These are phyloP conservation scores for Cercophora newfieldiana DNA, from an alignment of 495 filamentous ascomycete genomes.

Conservation along the genomic window DNA sequence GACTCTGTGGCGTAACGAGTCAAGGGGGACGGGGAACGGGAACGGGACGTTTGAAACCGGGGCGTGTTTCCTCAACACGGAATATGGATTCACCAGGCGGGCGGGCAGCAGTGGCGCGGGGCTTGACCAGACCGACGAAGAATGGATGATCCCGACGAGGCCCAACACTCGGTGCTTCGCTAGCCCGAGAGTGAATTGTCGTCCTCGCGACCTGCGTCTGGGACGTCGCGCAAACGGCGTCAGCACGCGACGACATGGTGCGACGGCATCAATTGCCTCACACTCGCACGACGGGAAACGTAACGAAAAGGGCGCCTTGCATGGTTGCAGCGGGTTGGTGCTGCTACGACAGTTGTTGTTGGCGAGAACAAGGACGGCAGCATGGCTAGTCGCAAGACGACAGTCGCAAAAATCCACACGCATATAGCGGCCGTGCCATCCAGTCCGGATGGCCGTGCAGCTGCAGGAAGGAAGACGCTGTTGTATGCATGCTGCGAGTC, in stretches of 20 bases:
- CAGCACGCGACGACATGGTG: background rate
- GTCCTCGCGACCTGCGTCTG: background rate
- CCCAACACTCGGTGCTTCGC: conserved; percentile 6
- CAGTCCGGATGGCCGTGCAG: background rate
- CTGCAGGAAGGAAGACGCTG: background rate
- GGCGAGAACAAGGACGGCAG: background rate
- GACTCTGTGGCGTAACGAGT: conserved; percentile 7
- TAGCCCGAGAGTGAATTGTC: conserved; percentile 3
- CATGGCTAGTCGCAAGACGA: background rate
- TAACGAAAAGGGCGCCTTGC: conserved; percentile 12
- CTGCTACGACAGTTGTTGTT: background rate
- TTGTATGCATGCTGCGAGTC: background rate
- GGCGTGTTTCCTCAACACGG: conserved; percentile 15
- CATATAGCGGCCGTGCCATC: background rate
- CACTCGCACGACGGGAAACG: background rate
- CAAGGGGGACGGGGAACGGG: background rate
- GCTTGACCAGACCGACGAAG: conserved; percentile 1
- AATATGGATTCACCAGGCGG: background rate
- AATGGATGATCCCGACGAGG: conserved; percentile 2
- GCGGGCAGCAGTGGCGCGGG: conserved; percentile 13
- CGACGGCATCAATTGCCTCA: background rate
- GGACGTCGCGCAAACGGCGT: background rate
- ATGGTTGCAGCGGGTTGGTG: conserved; percentile 3
- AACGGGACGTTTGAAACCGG: conserved; percentile 19
- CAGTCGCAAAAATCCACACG: background rate